A percentile compares a stretch with the other conserved stretches of the same genome.
These are phyloP conservation scores for Penicillium egyptiacum DNA, from an alignment of 495 filamentous ascomycete species.

Conservation along the genomic window DNA sequence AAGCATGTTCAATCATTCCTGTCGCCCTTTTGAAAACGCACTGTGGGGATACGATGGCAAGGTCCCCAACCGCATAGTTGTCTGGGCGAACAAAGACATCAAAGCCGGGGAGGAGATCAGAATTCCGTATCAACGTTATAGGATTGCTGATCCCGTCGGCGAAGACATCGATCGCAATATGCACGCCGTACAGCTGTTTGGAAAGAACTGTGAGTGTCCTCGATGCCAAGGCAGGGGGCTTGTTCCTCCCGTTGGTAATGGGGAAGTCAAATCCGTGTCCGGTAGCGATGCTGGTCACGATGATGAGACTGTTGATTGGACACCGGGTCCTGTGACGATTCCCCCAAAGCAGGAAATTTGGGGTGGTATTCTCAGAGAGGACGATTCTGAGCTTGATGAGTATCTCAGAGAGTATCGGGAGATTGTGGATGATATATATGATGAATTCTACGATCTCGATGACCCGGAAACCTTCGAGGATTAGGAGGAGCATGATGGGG, in stretches of 20 bases:
- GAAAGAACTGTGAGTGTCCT: slow-evolving; percentile 4
- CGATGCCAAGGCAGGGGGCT: not conserved
- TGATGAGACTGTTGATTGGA: not conserved
- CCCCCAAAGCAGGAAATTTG: not conserved
- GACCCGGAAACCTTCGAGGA: not conserved
- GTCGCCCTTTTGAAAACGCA: slow-evolving; percentile 22
- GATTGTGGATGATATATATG: not conserved
- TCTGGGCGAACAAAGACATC: slow-evolving; percentile 31
- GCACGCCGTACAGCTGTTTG: slow-evolving; percentile 1
- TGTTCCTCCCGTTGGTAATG: not conserved
- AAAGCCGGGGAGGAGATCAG: slow-evolving; percentile 30
- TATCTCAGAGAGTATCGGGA: not conserved
- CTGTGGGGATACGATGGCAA: slow-evolving; percentile 27
- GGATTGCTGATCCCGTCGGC: not conserved
- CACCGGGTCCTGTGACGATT: not conserved
- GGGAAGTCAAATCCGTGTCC: not conserved
- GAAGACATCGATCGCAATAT: not conserved
- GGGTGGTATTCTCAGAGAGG: not conserved
- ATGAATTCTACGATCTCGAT: not conserved
- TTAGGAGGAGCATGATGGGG: not conserved
- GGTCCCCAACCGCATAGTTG: slow-evolving; percentile 32
- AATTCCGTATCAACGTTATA: slow-evolving; percentile 23
- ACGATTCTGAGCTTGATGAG: not conserved
- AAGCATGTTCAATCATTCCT: slow-evolving; percentile 38
- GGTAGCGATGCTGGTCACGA: not conserved